A percentile compares a stretch with the other conserved stretches of the same genome.
Conservation (phyloP, 305 asterid species). For the Nicotiana rustica region DNA sequence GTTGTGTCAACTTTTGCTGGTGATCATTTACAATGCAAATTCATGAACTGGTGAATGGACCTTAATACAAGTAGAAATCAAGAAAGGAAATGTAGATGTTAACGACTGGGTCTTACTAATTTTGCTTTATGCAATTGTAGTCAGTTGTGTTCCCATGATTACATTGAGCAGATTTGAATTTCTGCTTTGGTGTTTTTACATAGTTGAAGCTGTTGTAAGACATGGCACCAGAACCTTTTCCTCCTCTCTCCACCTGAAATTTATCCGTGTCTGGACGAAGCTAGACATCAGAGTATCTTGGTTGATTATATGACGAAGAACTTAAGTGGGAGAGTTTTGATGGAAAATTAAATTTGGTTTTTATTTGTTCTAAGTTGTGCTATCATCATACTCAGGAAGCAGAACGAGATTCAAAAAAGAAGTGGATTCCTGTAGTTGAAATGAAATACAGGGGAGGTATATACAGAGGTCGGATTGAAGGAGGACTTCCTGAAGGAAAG, state of each 20-base stretch:
- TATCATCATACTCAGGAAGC: slow-evolving; percentile 72
- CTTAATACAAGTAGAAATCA: slow-evolving; percentile 25
- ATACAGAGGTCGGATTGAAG: slow-evolving; percentile 88
- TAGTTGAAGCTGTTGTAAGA: slow-evolving; percentile 21
- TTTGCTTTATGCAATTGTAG: neutral
- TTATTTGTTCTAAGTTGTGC: slow-evolving; percentile 15
- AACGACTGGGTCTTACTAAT: neutral
- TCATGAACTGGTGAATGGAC: neutral
- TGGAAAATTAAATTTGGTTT: slow-evolving; percentile 3
- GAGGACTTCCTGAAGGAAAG: slow-evolving; percentile 99
- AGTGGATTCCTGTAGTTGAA: slow-evolving; percentile 87
- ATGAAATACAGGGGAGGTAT: slow-evolving; percentile 92
- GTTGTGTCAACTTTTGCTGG: neutral
- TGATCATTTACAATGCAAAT: neutral
- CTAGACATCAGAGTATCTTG: neutral
- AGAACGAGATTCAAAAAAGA: slow-evolving; percentile 86
- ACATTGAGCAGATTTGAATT: neutral
- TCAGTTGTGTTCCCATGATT: slow-evolving; percentile 14
- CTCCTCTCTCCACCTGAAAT: slow-evolving; percentile 1
- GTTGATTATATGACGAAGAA: slow-evolving; percentile 3
- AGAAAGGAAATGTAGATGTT: slow-evolving; percentile 22
- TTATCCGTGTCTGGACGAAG: neutral
- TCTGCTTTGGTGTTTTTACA: slow-evolving; percentile 13
- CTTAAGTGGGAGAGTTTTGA: neutral
- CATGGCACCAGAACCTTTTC: slow-evolving; percentile 20